Percentiles rank a stretch among this genome's conserved stretches.
Conservation (phyloP, 2,329 filamentous ascomycete species). For the Diplodia scrobiculata region DNA sequence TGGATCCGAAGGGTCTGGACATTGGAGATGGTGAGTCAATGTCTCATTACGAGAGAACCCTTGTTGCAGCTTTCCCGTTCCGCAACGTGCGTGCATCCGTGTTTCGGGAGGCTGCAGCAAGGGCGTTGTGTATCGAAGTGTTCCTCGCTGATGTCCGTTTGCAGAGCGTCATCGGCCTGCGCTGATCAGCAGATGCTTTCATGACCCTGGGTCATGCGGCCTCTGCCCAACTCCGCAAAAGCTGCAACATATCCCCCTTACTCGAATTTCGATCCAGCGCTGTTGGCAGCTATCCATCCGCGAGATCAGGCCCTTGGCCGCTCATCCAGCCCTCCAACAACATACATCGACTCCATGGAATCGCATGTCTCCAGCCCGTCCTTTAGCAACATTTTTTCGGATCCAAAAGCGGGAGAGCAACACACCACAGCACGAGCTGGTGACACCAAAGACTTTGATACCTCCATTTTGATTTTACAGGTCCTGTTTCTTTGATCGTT, state of each 20-base stretch:
- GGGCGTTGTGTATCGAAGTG: slow-evolving; percentile 8
- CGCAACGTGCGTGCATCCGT: slow-evolving; percentile 29
- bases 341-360: neutral
- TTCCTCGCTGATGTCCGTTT: slow-evolving; percentile 31
- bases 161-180: slow-evolving; percentile 81
- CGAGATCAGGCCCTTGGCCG: neutral
- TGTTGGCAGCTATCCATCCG: neutral
- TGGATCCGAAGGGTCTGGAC: slow-evolving; percentile 99
- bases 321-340: neutral
- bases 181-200: slow-evolving; percentile 50
- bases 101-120: slow-evolving; percentile 21
- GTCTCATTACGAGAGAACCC: slow-evolving; percentile 1
- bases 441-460: slow-evolving; percentile 15
- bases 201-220: slow-evolving; percentile 14
- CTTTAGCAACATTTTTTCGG: slow-evolving; percentile 5
- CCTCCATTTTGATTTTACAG: slow-evolving; percentile 12
- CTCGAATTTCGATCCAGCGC: slow-evolving; percentile 1
- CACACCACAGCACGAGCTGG: slow-evolving; percentile 8
- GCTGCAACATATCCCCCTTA: slow-evolving; percentile 13
- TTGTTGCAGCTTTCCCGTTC: slow-evolving; percentile 24
- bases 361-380: neutral
- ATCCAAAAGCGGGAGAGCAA: slow-evolving; percentile 20
- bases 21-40: slow-evolving; percentile 76
- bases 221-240: neutral
- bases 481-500: neutral